phyloP scores from a whole-genome alignment of 306 rosid species.

The Corylus heterophylla region DNA sequence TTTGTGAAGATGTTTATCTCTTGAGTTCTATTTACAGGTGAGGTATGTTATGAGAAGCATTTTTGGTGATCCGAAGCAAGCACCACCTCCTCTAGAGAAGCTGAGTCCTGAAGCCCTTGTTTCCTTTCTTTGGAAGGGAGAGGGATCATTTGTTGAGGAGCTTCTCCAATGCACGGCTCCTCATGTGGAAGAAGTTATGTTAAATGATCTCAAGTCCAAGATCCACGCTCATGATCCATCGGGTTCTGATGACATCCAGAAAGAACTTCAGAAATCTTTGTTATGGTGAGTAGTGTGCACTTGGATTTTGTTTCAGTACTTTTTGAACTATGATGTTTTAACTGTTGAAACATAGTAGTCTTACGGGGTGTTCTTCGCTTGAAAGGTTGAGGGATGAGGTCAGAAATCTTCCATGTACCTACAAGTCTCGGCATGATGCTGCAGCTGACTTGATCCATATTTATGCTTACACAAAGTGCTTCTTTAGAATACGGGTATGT shows the following conservation, averaged over 20 bases:
- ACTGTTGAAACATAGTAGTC: slow-evolving; percentile 10
- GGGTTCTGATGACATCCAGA: slow-evolving; percentile 59
- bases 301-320: slow-evolving; percentile 15
- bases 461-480: slow-evolving; percentile 82
- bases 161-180: slow-evolving; percentile 80
- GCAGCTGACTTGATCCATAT: slow-evolving; percentile 98
- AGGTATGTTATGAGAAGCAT: slow-evolving; percentile 91
- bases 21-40: slow-evolving; percentile 54
- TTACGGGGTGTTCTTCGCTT: slow-evolving; percentile 13
- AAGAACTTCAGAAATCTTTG: slow-evolving; percentile 73
- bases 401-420: slow-evolving; percentile 83
- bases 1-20: slow-evolving; percentile 26
- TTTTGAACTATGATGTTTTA: not conserved
- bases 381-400: slow-evolving; percentile 97
- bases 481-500: slow-evolving; percentile 85
- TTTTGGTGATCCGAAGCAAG: slow-evolving; percentile 87
- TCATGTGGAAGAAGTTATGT: slow-evolving; percentile 56
- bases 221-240: slow-evolving; percentile 70
- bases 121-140: slow-evolving; percentile 88
- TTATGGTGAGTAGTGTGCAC: slow-evolving; percentile 55
- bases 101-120: slow-evolving; percentile 77
- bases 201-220: slow-evolving; percentile 72
- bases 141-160: slow-evolving; percentile 88
- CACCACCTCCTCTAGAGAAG: slow-evolving; percentile 95
- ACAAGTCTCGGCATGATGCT: slow-evolving; percentile 96